phyloP scores from a whole-genome alignment of 179 eudicot species.

The Drosera spatulata region DNA sequence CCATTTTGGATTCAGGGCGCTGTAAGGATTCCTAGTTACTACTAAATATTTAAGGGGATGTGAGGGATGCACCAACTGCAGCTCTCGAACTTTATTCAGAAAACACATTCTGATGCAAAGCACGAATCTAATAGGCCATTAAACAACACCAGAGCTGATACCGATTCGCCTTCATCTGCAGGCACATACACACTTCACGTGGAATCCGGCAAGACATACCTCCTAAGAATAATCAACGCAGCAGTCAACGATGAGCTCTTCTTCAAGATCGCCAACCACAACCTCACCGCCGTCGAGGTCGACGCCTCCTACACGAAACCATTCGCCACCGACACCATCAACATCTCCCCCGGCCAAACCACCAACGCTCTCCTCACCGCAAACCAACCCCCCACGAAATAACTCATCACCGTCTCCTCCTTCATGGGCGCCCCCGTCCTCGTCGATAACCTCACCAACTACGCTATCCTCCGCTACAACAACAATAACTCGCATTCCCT shows the following conservation, averaged over 20 bases:
- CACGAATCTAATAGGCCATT: not conserved
- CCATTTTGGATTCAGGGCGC: too few species aligned
- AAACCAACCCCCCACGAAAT: slow-evolving; percentile 26
- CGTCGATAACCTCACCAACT: slow-evolving; percentile 37
- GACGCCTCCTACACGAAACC: slow-evolving; percentile 66
- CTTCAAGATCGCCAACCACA: slow-evolving; percentile 55
- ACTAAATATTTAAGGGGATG: too few species aligned
- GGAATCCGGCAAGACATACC: slow-evolving; percentile 43
- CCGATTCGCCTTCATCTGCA: slow-evolving; percentile 3
- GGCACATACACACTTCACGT: slow-evolving; percentile 43
- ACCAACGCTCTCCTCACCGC: slow-evolving; percentile 54
- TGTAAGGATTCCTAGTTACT: too few species aligned
- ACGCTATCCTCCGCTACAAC: slow-evolving; percentile 34
- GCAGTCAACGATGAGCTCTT: slow-evolving; percentile 69
- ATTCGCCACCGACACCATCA: slow-evolving; percentile 42
- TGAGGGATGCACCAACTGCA: too few species aligned
- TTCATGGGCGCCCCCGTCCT: slow-evolving; percentile 51
- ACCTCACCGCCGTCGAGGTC: slow-evolving; percentile 52
- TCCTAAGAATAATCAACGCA: slow-evolving; percentile 58
- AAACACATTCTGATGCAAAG: not conserved
- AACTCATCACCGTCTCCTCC: slow-evolving; percentile 41
- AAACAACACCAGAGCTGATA: not conserved
- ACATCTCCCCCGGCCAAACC: slow-evolving; percentile 73
- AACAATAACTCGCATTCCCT: not conserved
- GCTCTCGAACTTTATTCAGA: too few species aligned